Base-by-base conservation (phyloP, 2,329 filamentous ascomycete genomes). In the Colletotrichum sp. region DNA sequence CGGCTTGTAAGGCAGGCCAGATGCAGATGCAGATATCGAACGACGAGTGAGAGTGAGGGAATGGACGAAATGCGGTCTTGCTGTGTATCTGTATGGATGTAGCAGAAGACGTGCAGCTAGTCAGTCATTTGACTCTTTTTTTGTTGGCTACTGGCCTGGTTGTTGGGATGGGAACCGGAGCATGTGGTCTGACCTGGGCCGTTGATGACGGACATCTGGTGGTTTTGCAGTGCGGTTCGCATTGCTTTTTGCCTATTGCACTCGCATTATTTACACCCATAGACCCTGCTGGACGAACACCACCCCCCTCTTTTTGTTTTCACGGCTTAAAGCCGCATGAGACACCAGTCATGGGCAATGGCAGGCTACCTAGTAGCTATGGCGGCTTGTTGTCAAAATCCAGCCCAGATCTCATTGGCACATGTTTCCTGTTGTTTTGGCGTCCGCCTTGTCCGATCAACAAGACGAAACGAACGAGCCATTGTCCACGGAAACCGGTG, bases 111-210 rank as follows among this genome's bases (percentile, higher is more conserved):
- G 16, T 34, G 65, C 64, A 66, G 62, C 62, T 62, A 64, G 71
- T 63, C 71, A 73, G 71, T 66, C 71, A 73, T 33, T 71, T 71
- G 68, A 71, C 62, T 73, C 66, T 73, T 38, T 66, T 66, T 62
- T 63, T 67, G 68, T 73, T 73, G 71, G 71, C 68, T 66, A 57
- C 43, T 47, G 57, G 43, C 68, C 68, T 67, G 47, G 68, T 58
- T 74, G 72, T 74, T 74, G 72, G 63, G 72, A 74, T 74, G 72
- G 72, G 57, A 74, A 74, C 72, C 57, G 63, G 71, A 73, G 71
- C 61, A 72, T 67, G 57, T 74, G 72, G 72, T 74, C 72, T 74
- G 63, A 74, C 68, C 72, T 62, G 62, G n/a, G 62, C 62, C 31
- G 72, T 72, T 72, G 72, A 72, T 74, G 68, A 73, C 71, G 57